Evolutionary conservation across 331 rosid species (phyloP).

Genomic region (Stylosanthes scabra): DNA sequence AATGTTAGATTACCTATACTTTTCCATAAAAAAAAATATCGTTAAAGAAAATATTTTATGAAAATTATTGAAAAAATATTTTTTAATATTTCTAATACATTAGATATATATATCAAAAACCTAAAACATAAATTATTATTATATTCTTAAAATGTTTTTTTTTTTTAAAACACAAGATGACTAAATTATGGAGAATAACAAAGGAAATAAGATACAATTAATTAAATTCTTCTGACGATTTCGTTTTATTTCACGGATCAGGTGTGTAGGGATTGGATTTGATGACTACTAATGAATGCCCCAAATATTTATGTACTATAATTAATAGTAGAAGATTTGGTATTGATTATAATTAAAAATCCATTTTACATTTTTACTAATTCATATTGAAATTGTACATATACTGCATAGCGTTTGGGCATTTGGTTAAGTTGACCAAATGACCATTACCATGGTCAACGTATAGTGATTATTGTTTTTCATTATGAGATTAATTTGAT

Average conservation of each 20-base stretch:
- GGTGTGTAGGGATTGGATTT: neutral
- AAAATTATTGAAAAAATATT: too few species aligned
- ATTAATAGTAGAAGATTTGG: neutral
- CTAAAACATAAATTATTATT: too few species aligned
- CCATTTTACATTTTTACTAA: neutral
- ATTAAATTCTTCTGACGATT: neutral
- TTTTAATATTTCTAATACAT: too few species aligned
- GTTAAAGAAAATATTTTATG: too few species aligned
- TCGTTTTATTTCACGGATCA: neutral
- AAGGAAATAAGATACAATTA: neutral
- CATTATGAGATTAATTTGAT: neutral
- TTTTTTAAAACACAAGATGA: too few species aligned
- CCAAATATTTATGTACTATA: neutral
- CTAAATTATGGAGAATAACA: too few species aligned
- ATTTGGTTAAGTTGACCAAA: neutral
- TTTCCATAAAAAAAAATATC: too few species aligned
- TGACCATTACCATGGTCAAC: constrained; percentile 2
- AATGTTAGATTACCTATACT: too few species aligned
- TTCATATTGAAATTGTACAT: too few species aligned
- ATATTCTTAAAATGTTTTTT: too few species aligned
- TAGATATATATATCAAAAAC: too few species aligned
- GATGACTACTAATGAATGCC: neutral
- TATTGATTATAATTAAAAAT: neutral
- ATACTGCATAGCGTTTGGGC: neutral
- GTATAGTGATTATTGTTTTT: neutral